phyloP scores from a whole-genome alignment of 1,139 yeast genomes.

The Kluyveromyces sp. region DNA sequence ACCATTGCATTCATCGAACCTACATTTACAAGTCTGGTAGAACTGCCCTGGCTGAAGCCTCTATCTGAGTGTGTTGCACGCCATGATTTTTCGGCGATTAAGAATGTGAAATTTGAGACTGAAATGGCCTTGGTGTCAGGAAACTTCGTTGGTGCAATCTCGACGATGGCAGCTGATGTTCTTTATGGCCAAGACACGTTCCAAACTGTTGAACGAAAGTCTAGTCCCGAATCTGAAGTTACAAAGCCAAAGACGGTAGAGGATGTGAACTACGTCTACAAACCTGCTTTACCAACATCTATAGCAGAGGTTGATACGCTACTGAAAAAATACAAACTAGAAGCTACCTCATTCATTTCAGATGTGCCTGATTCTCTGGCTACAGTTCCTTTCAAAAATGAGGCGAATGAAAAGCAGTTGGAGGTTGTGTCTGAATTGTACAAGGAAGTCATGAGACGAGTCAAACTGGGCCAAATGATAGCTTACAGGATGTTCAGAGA shows the following conservation, averaged over 20 bases:
- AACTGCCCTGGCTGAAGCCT: conserved; percentile 13
- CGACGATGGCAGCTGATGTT: conserved; percentile 15
- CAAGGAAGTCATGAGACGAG: conserved; percentile 17
- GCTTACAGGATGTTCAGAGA: conserved; percentile 29
- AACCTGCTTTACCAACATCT: conserved; percentile 16
- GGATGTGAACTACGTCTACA: conserved; percentile 10
- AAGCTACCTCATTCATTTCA: conserved; percentile 13
- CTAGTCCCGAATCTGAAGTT: neutral
- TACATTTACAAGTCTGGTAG: conserved; percentile 3
- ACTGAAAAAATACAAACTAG: conserved; percentile 15
- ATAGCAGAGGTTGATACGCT: conserved; percentile 18
- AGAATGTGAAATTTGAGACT: conserved; percentile 15
- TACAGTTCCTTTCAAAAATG: conserved; percentile 19
- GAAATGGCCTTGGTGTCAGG: conserved; percentile 8
- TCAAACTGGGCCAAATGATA: conserved; percentile 21
- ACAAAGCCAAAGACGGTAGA: neutral
- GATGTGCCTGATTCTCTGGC: conserved; percentile 20
- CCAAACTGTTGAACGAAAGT: conserved; percentile 8
- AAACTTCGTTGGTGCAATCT: conserved; percentile 1
- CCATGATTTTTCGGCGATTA: conserved; percentile 18
- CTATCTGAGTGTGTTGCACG: conserved; percentile 17
- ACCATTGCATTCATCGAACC: conserved; percentile 10
- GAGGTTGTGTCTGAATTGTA: conserved; percentile 22
- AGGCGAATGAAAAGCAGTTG: conserved; percentile 25
- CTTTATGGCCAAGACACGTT: conserved; percentile 10